A percentile compares a stretch with the other conserved stretches of the same genome.
Evolutionary conservation across 2,329 filamentous ascomycete species (phyloP).

Genomic region (Daldinia eschscholtzii): DNA sequence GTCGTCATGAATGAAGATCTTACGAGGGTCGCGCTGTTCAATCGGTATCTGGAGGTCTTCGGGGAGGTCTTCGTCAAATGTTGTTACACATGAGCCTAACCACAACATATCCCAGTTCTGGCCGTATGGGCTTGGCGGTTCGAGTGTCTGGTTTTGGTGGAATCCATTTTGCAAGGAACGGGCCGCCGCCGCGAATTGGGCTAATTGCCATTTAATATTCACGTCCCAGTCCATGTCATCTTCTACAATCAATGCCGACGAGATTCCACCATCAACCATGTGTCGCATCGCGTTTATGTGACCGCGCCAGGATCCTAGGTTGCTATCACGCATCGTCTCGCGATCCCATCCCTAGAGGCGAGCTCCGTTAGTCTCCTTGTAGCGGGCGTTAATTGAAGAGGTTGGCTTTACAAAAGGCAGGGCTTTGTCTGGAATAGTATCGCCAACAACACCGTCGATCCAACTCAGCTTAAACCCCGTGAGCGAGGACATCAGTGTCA

Average conservation of each 20-base stretch:
- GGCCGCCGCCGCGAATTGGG: slow-evolving; percentile 48
- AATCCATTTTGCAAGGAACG: slow-evolving; percentile 29
- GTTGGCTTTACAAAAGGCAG: slow-evolving; percentile 51
- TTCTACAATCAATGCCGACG: slow-evolving; percentile 59
- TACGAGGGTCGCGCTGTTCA: slow-evolving; percentile 36
- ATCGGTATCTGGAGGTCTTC: slow-evolving; percentile 41
- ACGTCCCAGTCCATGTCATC: slow-evolving; percentile 62
- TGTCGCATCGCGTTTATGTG: slow-evolving; percentile 55
- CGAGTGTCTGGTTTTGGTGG: slow-evolving; percentile 35
- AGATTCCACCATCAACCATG: slow-evolving; percentile 53
- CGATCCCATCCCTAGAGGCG: slow-evolving; percentile 45
- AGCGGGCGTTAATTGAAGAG: not conserved
- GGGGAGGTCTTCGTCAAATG: slow-evolving; percentile 50
- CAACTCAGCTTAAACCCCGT: slow-evolving; percentile 58
- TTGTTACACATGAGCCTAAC: slow-evolving; percentile 63
- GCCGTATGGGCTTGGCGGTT: slow-evolving; percentile 58
- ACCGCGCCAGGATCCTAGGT: slow-evolving; percentile 56
- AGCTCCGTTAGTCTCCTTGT: slow-evolving; percentile 7
- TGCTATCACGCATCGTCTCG: slow-evolving; percentile 47
- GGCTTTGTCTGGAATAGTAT: slow-evolving; percentile 56
- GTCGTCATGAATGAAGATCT: slow-evolving; percentile 47
- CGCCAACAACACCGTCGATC: slow-evolving; percentile 57
- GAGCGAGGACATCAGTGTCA: slow-evolving; percentile 58
- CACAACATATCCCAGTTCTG: slow-evolving; percentile 66
- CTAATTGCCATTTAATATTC: slow-evolving; percentile 51